Conservation (phyloP, 352 stramenopile species). For the Aphanomyces astaci region DNA sequence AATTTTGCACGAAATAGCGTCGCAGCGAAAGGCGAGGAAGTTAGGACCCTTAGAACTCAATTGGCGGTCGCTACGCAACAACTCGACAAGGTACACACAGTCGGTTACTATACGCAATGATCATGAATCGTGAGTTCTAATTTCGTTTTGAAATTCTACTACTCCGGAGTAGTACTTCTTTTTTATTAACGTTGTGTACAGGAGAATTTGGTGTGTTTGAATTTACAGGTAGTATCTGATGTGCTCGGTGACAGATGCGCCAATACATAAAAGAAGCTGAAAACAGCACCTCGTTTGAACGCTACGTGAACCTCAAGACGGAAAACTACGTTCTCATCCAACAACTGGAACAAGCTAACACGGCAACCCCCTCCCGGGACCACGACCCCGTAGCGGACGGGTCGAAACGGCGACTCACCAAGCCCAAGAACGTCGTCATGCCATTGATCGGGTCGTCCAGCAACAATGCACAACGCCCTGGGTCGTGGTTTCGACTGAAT, state of each 20-base stretch:
- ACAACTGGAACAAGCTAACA: background rate
- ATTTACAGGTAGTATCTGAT: too few species aligned
- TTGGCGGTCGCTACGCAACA: background rate
- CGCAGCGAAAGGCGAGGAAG: background rate
- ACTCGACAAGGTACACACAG: background rate
- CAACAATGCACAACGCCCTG: background rate
- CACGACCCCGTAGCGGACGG: background rate
- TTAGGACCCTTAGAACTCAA: background rate
- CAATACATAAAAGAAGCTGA: constrained; percentile 17
- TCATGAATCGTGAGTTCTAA: background rate
- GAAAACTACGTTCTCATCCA: constrained; percentile 1
- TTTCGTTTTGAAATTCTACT: too few species aligned
- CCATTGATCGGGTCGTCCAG: background rate
- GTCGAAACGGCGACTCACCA: background rate
- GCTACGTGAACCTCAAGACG: constrained; percentile 12
- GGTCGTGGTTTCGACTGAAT: constrained; percentile 10
- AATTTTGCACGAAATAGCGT: background rate
- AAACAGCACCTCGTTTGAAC: constrained; percentile 12
- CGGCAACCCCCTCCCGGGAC: background rate
- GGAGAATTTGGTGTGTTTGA: too few species aligned
- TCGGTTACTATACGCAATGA: too few species aligned
- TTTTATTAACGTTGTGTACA: too few species aligned
- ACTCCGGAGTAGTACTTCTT: too few species aligned
- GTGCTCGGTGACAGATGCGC: too few species aligned
- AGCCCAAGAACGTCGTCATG: constrained; percentile 11